These are phyloP conservation scores for Talaromyces sp. DNA, from an alignment of 2,329 filamentous ascomycete genomes.

Conservation along the genomic window DNA sequence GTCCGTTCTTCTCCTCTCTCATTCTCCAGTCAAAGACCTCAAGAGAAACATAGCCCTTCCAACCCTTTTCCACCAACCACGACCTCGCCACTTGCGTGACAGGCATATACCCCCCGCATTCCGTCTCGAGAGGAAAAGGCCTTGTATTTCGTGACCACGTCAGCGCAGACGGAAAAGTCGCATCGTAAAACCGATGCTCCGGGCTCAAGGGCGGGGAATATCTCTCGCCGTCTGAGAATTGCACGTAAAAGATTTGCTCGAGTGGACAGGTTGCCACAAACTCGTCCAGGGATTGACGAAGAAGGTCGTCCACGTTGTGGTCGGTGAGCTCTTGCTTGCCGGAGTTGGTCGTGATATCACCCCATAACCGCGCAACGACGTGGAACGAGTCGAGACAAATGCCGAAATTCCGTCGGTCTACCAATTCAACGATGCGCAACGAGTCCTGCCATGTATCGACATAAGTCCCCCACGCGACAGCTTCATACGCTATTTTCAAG, in stretches of 20 bases:
- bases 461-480: constrained; percentile 26
- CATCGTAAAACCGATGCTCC: constrained; percentile 22
- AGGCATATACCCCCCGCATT: constrained; percentile 16
- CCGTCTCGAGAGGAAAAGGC: constrained; percentile 25
- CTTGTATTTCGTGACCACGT: constrained; percentile 23
- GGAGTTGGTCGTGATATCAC: constrained; percentile 20
- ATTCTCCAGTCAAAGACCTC: constrained; percentile 26
- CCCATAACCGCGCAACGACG: constrained; percentile 27
- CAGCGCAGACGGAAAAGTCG: constrained; percentile 13
- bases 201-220: constrained; percentile 21
- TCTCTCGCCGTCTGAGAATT: constrained; percentile 29
- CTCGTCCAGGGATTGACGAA: background rate
- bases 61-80: constrained; percentile 23
- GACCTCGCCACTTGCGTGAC: constrained; percentile 20
- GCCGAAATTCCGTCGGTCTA: constrained; percentile 30
- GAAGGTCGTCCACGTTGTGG: background rate
- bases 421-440: constrained; percentile 24
- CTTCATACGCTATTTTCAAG: constrained; percentile 27
- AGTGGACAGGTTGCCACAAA: background rate
- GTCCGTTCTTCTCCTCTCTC: constrained; percentile 17
- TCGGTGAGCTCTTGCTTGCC: constrained; percentile 14
- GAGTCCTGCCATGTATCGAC: constrained; percentile 28
- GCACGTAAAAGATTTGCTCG: constrained; percentile 19
- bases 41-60: constrained; percentile 24
- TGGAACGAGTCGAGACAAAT: constrained; percentile 32